Conservation (phyloP, 805 yeast genomes). For the Lachancea nothofagi region DNA sequence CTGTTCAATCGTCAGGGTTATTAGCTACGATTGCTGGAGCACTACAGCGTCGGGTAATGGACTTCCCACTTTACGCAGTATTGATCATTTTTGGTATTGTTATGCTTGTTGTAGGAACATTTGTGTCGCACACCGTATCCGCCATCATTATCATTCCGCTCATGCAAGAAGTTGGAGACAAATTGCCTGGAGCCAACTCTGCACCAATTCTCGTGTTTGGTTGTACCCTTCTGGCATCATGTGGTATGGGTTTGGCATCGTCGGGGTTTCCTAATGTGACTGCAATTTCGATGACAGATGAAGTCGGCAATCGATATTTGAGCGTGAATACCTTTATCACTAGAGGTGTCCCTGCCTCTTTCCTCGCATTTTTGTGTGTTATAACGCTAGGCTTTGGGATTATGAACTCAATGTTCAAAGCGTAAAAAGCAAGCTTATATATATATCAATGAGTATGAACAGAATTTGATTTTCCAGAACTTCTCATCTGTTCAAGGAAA, state of each 20-base stretch:
- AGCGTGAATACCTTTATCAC: slow-evolving; percentile 77
- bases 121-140: slow-evolving; percentile 95
- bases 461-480: too few species aligned
- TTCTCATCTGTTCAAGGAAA: neutral
- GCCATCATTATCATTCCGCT: slow-evolving; percentile 89
- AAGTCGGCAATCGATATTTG: slow-evolving; percentile 81
- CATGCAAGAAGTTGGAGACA: slow-evolving; percentile 79
- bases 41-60: slow-evolving; percentile 58
- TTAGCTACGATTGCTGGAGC: slow-evolving; percentile 68
- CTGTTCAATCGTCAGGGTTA: slow-evolving; percentile 87
- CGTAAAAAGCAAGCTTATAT: neutral
- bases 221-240: slow-evolving; percentile 66
- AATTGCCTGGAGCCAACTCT: slow-evolving; percentile 68
- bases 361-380: slow-evolving; percentile 66
- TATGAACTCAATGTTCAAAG: slow-evolving; percentile 46
- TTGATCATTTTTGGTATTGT: slow-evolving; percentile 76
- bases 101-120: slow-evolving; percentile 82
- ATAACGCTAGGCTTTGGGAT: slow-evolving; percentile 77
- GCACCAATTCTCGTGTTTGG: slow-evolving; percentile 38
- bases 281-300: slow-evolving; percentile 90
- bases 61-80: slow-evolving; percentile 62
- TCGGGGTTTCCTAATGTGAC: slow-evolving; percentile 99
- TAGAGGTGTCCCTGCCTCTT: slow-evolving; percentile 84
- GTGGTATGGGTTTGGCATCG: slow-evolving; percentile 96
- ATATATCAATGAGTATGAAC: too few species aligned